phyloP scores from a whole-genome alignment of 306 rosid genomes.

The Gillenia trifoliata region DNA sequence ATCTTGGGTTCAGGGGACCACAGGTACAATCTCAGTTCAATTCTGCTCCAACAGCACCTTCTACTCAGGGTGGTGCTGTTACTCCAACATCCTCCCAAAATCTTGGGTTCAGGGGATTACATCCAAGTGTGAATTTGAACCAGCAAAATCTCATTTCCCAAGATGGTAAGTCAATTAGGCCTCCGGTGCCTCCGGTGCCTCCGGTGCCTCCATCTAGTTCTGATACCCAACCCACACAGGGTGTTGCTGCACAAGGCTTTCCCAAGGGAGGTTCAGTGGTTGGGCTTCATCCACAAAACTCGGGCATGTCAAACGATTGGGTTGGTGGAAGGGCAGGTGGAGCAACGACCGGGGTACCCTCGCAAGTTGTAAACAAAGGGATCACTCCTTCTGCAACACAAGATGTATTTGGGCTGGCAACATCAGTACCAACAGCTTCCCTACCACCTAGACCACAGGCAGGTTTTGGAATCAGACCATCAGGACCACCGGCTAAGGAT shows the following conservation, averaged over 20 bases:
- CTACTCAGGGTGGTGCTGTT: constrained; percentile 33
- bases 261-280: constrained; percentile 30
- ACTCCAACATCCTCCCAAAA: constrained; percentile 43
- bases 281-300: constrained; percentile 34
- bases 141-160: constrained; percentile 42
- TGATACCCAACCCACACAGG: constrained; percentile 32
- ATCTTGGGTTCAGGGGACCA: constrained; percentile 44
- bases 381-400: constrained; percentile 35
- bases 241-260: constrained; percentile 44
- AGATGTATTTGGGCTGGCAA: constrained; percentile 52
- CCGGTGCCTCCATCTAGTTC: constrained; percentile 37
- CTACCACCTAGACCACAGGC: constrained; percentile 45
- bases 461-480: constrained; percentile 38
- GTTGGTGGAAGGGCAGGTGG: constrained; percentile 41
- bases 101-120: constrained; percentile 40
- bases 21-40: constrained; percentile 39
- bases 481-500: constrained; percentile 44
- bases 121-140: constrained; percentile 34
- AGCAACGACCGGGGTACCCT: constrained; percentile 32
- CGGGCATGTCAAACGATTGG: constrained; percentile 42
- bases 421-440: constrained; percentile 47
- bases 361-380: constrained; percentile 42
- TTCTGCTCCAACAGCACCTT: constrained; percentile 38
- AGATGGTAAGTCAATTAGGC: constrained; percentile 37
- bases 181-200: constrained; percentile 49